Evolutionary conservation across 2,329 filamentous ascomycete species (phyloP), one percentile per base, ranked within the genome.

Genomic region (Cladorrhinum sp.): DNA sequence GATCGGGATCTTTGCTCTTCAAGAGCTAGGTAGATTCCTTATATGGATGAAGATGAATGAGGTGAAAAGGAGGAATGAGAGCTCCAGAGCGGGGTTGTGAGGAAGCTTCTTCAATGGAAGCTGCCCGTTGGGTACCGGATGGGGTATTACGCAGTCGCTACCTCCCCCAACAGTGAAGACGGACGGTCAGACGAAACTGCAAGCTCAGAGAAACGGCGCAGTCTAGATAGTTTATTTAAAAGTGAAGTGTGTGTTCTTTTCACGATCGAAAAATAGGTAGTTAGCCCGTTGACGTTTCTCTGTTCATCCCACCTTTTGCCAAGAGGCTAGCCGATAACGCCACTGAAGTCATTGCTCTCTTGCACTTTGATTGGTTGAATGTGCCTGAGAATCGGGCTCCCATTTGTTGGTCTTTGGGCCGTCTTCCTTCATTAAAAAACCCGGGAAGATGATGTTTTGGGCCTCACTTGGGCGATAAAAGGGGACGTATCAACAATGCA

Each of bases 321-420:
- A 55, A 55, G 53, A 18, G 21, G 20, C 33, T 18, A 55, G 33
- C 33, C 53, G 53, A 55, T 55, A 55, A 55, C 53, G 53, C 53
- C 53, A 55, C 53, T 55, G 42, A 46, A 16, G 42, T 46, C 12
- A 46, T 20, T 18, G 33, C 33, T 42, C 12, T 46, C 12, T 2
- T 26, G 53, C 16, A n/a, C 20, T 24, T 16, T 55, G 30, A 55
- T 55, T 55, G 53, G 53, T 42, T 20, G n/a, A 28, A 39, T 26
- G 10, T 30, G 26, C 10, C 4, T 30, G 10, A 30, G 26, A 30
- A 42, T 54, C 36, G 36, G 36, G 36, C 36, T 30, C 10, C 26
- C 26, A 30, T 30, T 10, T 16, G 33, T 36, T 36, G 33, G 12
- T 10, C 33, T n/a, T n/a, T n/a, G n/a, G n/a, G n/a, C n/a, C n/a